Evolutionary conservation across 306 rosid genomes (phyloP), one percentile per base, ranked within the genome.

Genomic region (Ammopiptanthus mongolicus): DNA sequence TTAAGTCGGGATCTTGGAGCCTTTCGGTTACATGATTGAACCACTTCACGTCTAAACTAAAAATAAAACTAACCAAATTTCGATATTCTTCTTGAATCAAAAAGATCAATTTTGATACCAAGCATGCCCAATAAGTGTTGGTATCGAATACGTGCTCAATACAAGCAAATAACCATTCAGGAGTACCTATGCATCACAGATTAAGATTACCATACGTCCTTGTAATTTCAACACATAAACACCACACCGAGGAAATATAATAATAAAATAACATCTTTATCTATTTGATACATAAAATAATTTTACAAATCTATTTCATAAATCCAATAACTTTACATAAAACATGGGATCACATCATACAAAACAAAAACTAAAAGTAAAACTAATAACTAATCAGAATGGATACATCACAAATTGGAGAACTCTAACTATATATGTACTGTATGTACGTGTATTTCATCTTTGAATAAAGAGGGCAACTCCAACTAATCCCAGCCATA

Each of bases 401-500:
- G 41, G 58, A 72, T 71, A 64, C 61, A 57, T 73, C 75, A 86
- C 74, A 69, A 29, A 78, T 46, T 51, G 75, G 68, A 80, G 79
- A 52, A 76, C 72, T 71, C 70, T 37, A 72, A 60, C 25, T 19
- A 33, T 13, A 18, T 73, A 78, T 57, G 23, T 23, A 46, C 18
- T 13, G 22, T 73, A 78, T 57, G 23, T 19, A 46, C 18, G 60
- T 63, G 47, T 67, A 52, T 11, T 86, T 92, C 83, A 95, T 81
- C 82, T 87, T 80, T 91, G 97, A 81, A 87, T 85, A 75, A 88
- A 22, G 74, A 94, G 81, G 34, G 93, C 92, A 53, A 97, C 90
- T 78, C 97, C 98, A 78, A 92, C 97, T 80, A 95, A 79, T 70
- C 91, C 96, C 84, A 95, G n/a, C 97, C 98, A 95, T 58, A 95